Base-by-base conservation (phyloP, 495 filamentous ascomycete genomes). In the Talaromyces liani region DNA sequence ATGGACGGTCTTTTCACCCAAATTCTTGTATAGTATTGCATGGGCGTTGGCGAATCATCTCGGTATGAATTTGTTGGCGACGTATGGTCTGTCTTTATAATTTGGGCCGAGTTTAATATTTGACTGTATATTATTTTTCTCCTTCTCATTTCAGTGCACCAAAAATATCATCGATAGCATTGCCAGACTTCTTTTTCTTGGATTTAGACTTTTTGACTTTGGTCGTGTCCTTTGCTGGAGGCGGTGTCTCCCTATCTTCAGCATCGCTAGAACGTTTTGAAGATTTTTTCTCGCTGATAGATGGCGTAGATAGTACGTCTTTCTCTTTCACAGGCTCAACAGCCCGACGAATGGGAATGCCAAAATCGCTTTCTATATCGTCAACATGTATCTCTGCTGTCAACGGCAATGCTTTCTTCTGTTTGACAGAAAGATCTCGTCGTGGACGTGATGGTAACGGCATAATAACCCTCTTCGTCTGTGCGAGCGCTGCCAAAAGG, bases 1-100 rank as follows among this genome's bases (percentile, higher is more conserved):
- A 61, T 99, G 95, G 95, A 98, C 92, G 0, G 95, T 99, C 31
- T 99, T 99, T 74, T 92, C 88, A 59, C 95, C 95, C 4, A 99
- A 98, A 74, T 99, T 91, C 76, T 74, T 99, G 66, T 98, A 94
- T 72, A 87, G 83, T 58, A 87, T 95, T 75, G 92, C 87, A 20
- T 99, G 95, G 95, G 85, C 83, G 66, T 64, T 90, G 58, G 87
- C 83, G n/a, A 88, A 88, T 73, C 93, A 98, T 83, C 69, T 93
- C 60, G 72, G 77, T 56, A 80, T 93, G 49, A 91, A 91, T 61
- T 14, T 79, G 41, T 54, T 75, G 10, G 68, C 68, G 1, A 70
- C 66, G 82, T 58, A n/a, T 24, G 36, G 63, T 9, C 22, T 63
- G 27, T 60, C 29, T 10, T 51, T 24, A 4, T 62, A 3, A 45